Evolutionary conservation across 352 stramenopile species (phyloP), one percentile per base, ranked within the genome.

Genomic region (Phytophthora melonis): DNA sequence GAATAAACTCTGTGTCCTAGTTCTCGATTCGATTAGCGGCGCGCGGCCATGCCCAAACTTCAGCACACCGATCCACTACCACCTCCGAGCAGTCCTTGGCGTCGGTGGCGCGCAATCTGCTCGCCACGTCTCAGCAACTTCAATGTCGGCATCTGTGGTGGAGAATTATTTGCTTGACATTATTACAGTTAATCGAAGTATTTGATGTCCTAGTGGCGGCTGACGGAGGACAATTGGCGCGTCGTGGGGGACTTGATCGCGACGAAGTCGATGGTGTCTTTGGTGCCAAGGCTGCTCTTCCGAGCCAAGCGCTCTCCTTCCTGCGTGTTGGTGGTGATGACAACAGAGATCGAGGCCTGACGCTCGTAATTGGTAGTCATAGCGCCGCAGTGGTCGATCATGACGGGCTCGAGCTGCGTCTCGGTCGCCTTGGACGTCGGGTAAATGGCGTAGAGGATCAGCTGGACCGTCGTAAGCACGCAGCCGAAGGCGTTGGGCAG

Each of bases 401-500:
- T 47, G 18, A 70, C 52, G 5, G 57, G 30, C 14, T 72, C 36
- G 5, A 68, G 32, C 53, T 65, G 64, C 65, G 56, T 67, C 30
- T 71, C 55, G 3, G 49, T 61, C 6, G 16, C 14, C 41, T 70
- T 72, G 8, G 58, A 66, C 23, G 62, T 68, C 32, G 58, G 75
- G 60, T 80, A 83, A 27, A 78, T 70, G 32, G 60, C 43, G 60
- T 71, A 80, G 3, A 82, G 63, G 11, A 61, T 32, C 50, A 83
- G 45, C 19, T 83, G 75, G 27, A 71, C 74, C 16, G 47, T 58
- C 1, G 61, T 72, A 25, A 83, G 63, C 7, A 77, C 30, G 45
- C 47, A 70, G 19, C 82, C 84, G 19, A 82, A 76, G 5, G 74
- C 65, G 11, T 79, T 87, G 9, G 80, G 80, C 11, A 81, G 64